Conservation (phyloP, 768 basidiomycete genomes). For the Calocybe cyanea region DNA sequence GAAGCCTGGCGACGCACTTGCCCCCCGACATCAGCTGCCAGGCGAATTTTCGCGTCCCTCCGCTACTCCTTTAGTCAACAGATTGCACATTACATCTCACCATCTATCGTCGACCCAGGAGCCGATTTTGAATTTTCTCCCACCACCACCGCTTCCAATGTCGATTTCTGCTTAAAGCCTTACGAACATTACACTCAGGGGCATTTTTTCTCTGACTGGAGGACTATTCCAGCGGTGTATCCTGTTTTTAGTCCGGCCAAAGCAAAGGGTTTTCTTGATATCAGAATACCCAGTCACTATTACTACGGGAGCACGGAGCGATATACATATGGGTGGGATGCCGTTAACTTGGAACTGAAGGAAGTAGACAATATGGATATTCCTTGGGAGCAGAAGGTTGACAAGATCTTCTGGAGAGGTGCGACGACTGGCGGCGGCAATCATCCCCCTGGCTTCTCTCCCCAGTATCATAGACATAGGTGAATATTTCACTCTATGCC, state of each 20-base stretch:
- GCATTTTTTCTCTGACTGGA: constrained; percentile 97
- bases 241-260: constrained; percentile 94
- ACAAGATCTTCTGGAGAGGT: constrained; percentile 92
- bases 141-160: constrained; percentile 50
- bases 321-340: constrained; percentile 92
- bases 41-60: constrained; percentile 78
- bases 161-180: constrained; percentile 79
- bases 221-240: constrained; percentile 82
- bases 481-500: constrained; percentile 21
- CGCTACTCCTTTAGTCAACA: constrained; percentile 42
- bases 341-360: constrained; percentile 64
- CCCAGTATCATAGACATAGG: constrained; percentile 87
- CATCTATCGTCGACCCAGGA: constrained; percentile 27
- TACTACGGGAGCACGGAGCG: constrained; percentile 80
- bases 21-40: constrained; percentile 69
- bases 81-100: constrained; percentile 23
- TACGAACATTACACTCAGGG: constrained; percentile 87
- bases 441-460: constrained; percentile 77
- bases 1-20: constrained; percentile 94
- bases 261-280: constrained; percentile 80
- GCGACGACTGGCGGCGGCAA: constrained; percentile 94
- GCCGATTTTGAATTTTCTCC: constrained; percentile 63
- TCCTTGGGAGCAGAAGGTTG: constrained; percentile 85
- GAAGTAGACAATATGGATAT: constrained; percentile 83
- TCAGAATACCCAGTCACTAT: constrained; percentile 94